Conservation (phyloP, 2,329 filamentous ascomycete genomes). For the Rachicladosporium sp. region DNA sequence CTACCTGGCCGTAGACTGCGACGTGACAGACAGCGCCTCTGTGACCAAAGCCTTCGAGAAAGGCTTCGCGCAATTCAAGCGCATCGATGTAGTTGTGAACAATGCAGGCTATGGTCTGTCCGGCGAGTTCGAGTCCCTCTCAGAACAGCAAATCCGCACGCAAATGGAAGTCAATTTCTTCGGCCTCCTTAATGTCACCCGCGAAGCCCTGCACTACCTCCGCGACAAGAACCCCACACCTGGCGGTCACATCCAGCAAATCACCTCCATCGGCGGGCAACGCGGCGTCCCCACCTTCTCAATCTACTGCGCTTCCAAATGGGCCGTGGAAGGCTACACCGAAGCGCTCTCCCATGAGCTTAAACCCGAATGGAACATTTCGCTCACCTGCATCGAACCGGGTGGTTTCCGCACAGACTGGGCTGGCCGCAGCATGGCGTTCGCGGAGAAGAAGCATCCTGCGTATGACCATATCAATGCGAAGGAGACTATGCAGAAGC, state of each 20-base stretch:
- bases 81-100: constrained; percentile 48
- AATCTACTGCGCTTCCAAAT: constrained; percentile 32
- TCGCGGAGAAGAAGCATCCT: constrained; percentile 30
- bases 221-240: constrained; percentile 28
- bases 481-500: constrained; percentile 26
- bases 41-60: constrained; percentile 27
- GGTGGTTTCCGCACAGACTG: constrained; percentile 36
- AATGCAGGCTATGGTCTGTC: constrained; percentile 46
- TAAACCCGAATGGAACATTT: constrained; percentile 36
- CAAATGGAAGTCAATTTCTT: constrained; percentile 51
- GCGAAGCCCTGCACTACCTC: constrained; percentile 32
- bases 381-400: constrained; percentile 33
- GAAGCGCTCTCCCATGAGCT: constrained; percentile 31
- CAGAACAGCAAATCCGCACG: constrained; percentile 35
- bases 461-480: constrained; percentile 39
- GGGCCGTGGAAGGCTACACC: constrained; percentile 37
- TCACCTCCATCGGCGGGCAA: constrained; percentile 42
- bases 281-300: constrained; percentile 28
- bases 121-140: constrained; percentile 41
- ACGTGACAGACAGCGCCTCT: constrained; percentile 32
- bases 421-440: constrained; percentile 34
- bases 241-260: constrained; percentile 43
- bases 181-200: constrained; percentile 42
- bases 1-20: constrained; percentile 38
- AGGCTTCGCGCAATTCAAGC: constrained; percentile 38